Conservation (phyloP, 768 basidiomycete species). For the Naganishia vaughanmartiniae region DNA sequence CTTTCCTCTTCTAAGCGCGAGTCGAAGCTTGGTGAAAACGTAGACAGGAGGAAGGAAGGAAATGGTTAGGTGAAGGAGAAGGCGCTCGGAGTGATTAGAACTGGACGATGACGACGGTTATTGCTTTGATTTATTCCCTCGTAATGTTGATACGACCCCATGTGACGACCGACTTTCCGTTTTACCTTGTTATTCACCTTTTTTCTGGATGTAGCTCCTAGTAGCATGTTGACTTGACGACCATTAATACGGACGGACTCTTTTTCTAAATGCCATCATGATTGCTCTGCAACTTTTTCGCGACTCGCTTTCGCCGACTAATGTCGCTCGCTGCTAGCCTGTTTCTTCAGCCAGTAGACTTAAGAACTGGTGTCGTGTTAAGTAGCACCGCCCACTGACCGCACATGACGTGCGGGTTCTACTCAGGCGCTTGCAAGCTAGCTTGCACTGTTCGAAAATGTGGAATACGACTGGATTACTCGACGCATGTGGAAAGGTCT, state of each 20-base stretch:
- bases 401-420: too few relatives aligned
- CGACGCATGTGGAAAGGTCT: too few relatives aligned
- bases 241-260: neutral
- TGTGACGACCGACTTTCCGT: neutral
- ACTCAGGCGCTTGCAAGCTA: too few relatives aligned
- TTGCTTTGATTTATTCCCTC: conserved; percentile 1
- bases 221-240: conserved; percentile 1
- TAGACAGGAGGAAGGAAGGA: neutral
- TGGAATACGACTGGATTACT: too few relatives aligned
- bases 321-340: too few relatives aligned
- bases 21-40: neutral
- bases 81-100: neutral
- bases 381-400: too few relatives aligned
- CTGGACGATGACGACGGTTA: neutral
- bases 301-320: too few relatives aligned
- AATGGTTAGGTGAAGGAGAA: neutral
- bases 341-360: too few relatives aligned
- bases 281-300: too few relatives aligned
- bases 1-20: conserved; percentile 30
- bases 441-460: too few relatives aligned
- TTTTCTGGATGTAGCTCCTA: neutral
- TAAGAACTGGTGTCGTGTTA: too few relatives aligned
- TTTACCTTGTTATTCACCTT: neutral
- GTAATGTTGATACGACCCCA: neutral
- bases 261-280: too few relatives aligned